Evolutionary conservation across 768 basidiomycete species (phyloP).

Genomic region (Xerocomus spinulosus): DNA sequence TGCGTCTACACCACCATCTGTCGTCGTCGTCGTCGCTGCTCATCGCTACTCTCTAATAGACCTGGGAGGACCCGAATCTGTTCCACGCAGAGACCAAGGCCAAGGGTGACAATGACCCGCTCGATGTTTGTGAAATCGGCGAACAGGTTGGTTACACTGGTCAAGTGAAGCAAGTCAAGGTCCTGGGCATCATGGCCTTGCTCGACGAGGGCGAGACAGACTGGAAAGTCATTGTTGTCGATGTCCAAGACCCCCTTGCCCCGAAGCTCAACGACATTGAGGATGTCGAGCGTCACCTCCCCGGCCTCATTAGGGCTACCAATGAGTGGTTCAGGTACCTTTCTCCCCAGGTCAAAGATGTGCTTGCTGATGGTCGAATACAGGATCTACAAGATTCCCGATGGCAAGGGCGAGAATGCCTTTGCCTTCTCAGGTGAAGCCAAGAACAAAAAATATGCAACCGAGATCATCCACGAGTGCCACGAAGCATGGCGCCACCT

Average conservation of each 20-base stretch:
- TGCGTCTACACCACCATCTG: conserved; percentile 35
- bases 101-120: conserved; percentile 97
- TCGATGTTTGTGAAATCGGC: conserved; percentile 99
- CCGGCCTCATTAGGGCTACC: conserved; percentile 92
- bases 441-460: conserved; percentile 99
- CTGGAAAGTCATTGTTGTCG: conserved; percentile 99
- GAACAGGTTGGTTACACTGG: conserved; percentile 97
- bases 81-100: conserved; percentile 97
- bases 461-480: conserved; percentile 98
- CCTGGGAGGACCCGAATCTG: conserved; percentile 93
- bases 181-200: conserved; percentile 99
- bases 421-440: conserved; percentile 99
- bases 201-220: conserved; percentile 99
- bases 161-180: conserved; percentile 99
- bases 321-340: conserved; percentile 97
- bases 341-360: background rate
- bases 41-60: conserved; percentile 43
- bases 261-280: conserved; percentile 97
- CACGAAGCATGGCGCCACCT: conserved; percentile 98
- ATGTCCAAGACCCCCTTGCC: conserved; percentile 92
- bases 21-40: background rate
- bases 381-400: conserved; percentile 95
- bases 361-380: background rate
- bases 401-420: conserved; percentile 94
- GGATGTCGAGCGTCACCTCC: conserved; percentile 97